A percentile compares a stretch with the other conserved stretches of the same genome.
These are phyloP conservation scores for Colletotrichum tanaceti DNA, from an alignment of 2,329 filamentous ascomycete species.

Conservation along the genomic window DNA sequence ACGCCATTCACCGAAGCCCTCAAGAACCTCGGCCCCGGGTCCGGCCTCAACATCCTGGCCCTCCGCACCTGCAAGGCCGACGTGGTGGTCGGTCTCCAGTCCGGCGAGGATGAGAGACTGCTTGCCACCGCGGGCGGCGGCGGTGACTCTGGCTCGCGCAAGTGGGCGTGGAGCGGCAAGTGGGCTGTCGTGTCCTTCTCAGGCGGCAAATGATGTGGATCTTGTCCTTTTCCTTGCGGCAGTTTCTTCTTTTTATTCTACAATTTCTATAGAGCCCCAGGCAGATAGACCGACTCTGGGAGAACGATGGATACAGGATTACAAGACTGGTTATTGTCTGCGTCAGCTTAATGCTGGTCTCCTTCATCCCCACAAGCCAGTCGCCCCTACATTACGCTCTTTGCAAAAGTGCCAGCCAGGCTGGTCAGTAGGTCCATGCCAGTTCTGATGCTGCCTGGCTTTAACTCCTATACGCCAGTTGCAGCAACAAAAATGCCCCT, in stretches of 20 bases:
- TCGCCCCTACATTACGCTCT: too few species aligned
- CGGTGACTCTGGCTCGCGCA: conserved; percentile 75
- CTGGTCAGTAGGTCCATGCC: too few species aligned
- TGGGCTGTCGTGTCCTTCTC: conserved; percentile 94
- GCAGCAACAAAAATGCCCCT: too few species aligned
- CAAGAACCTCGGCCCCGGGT: conserved; percentile 83
- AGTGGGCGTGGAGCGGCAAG: conserved; percentile 96
- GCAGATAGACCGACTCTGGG: conserved; percentile 13
- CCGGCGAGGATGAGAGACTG: conserved; percentile 86
- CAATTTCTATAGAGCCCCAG: neutral
- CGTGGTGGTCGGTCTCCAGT: conserved; percentile 87
- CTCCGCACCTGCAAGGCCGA: conserved; percentile 97
- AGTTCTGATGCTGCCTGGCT: too few species aligned
- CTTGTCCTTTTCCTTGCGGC: neutral
- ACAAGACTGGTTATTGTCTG: neutral
- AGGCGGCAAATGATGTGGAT: conserved; percentile 35
- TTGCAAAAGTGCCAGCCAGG: too few species aligned
- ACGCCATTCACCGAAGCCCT: conserved; percentile 88
- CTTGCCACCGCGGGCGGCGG: conserved; percentile 75
- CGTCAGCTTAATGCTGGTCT: neutral
- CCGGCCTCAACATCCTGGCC: conserved; percentile 85
- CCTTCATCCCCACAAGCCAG: too few species aligned
- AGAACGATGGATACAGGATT: neutral
- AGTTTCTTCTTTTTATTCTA: neutral
- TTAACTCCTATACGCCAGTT: too few species aligned